These are phyloP conservation scores for Botrytis cinerea DNA, from an alignment of 2,329 filamentous ascomycete genomes.

Conservation along the genomic window DNA sequence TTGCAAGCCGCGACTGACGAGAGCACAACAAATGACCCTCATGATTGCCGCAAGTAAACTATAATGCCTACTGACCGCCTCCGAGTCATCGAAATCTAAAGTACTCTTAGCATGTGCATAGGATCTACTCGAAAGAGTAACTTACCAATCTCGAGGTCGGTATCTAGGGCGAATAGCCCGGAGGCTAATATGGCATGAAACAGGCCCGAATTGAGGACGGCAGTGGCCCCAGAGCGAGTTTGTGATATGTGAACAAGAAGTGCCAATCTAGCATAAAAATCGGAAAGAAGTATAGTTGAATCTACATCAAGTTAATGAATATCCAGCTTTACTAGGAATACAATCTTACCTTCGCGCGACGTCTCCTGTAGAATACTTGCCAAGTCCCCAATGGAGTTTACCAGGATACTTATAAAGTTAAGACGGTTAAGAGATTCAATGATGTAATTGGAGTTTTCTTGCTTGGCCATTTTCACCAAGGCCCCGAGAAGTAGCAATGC, in stretches of 20 bases:
- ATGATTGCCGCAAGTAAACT: slow-evolving; percentile 77
- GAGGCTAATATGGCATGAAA: slow-evolving; percentile 80
- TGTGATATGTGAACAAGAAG: slow-evolving; percentile 83
- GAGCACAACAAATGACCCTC: slow-evolving; percentile 77
- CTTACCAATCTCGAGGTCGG: slow-evolving; percentile 78
- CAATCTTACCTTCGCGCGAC: slow-evolving; percentile 54
- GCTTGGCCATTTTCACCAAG: slow-evolving; percentile 71
- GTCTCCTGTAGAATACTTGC: slow-evolving; percentile 69
- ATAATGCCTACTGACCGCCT: slow-evolving; percentile 53
- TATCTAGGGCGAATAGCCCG: slow-evolving; percentile 84
- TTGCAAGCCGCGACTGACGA: slow-evolving; percentile 78
- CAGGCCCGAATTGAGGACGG: slow-evolving; percentile 85
- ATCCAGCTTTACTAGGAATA: background rate
- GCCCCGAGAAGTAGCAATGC: slow-evolving; percentile 82
- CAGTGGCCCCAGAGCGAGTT: slow-evolving; percentile 78
- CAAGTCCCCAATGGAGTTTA: slow-evolving; percentile 82
- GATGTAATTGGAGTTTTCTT: slow-evolving; percentile 71
- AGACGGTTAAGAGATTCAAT: slow-evolving; percentile 78
- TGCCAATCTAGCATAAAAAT: slow-evolving; percentile 71
- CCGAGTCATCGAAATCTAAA: slow-evolving; percentile 38
- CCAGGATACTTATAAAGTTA: slow-evolving; percentile 87
- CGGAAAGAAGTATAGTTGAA: slow-evolving; percentile 46
- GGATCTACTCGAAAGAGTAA: slow-evolving; percentile 23
- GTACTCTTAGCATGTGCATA: slow-evolving; percentile 26
- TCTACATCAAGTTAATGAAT: slow-evolving; percentile 32